Base-by-base conservation (phyloP, 768 basidiomycete genomes). In the Rhodotorula toruloides region DNA sequence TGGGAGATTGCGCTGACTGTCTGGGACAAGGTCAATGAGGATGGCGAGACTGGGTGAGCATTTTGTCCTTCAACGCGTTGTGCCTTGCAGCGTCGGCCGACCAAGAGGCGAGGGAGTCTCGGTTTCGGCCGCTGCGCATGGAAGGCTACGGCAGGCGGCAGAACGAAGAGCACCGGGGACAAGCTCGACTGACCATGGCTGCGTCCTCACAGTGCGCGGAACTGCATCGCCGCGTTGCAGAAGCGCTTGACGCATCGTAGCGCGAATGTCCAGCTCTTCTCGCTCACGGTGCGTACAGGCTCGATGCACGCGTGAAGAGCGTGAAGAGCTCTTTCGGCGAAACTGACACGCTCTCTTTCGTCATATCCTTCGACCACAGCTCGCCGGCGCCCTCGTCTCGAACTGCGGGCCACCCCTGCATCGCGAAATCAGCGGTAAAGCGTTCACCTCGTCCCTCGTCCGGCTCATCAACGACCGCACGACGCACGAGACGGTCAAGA, bases 11-110 rank as follows among this genome's bases (percentile, higher is more conserved):
- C 93, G 68, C 76, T 97, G 54, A 91, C 89, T 73, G 78, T 98
- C n/a, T 96, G 92, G 73, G 96, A 99, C 80, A 96, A 96, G 79
- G 92, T 99, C 11, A 81, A 83, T 37, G 91, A 92, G 19, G 94
- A 99, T 70, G 88, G 90, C 4, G 85, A 87, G 75, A 78, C 83
- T 53, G 93, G 93, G 93, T 92, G 61, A 68, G 84, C 78, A 22
- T 32, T 17, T 22, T 42, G 46, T 40, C 48, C 14, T 29, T 42
- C 56, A 32, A 40, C 22, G 48, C 6, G 31, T 43, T n/a, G 40
- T 29, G n/a, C 14, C 9, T 8, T 0, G n/a, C 14, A 42, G 10
- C 5, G n/a, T 49, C 29, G 48, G 31, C 6, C 27, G 4, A 17
- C 17, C 8, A 25, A 10, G 44, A 7, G 44, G n/a, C n/a, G n/a